These are phyloP conservation scores for Hyaloperonospora arabidopsidis DNA, from an alignment of 352 stramenopile genomes.

Conservation along the genomic window DNA sequence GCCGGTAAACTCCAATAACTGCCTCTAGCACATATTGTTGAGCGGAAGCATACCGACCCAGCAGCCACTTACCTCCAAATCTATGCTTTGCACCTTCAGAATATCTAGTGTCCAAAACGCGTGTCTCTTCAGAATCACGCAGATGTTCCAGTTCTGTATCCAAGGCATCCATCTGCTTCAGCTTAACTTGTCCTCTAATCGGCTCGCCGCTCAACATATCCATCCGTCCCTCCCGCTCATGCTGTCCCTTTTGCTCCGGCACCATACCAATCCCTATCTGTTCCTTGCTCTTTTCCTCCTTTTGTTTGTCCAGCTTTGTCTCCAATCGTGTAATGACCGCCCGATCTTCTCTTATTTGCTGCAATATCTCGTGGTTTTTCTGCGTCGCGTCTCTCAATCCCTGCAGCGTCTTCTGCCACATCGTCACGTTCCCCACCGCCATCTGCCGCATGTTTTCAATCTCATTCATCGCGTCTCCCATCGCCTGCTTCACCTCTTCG, in stretches of 20 bases:
- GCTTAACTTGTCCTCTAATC: constrained; percentile 1
- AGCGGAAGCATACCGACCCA: constrained; percentile 13
- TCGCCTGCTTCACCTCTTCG: constrained; percentile 11
- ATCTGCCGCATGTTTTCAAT: constrained; percentile 4
- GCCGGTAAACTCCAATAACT: constrained; percentile 10
- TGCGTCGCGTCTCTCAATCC: constrained; percentile 13
- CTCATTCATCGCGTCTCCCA: constrained; percentile 9
- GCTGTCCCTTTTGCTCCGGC: constrained; percentile 11
- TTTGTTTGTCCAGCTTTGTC: constrained; percentile 5
- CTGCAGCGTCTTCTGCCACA: constrained; percentile 19
- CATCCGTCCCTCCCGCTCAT: constrained; percentile 4
- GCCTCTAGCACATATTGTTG: constrained; percentile 7
- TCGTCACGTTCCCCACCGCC: constrained; percentile 15
- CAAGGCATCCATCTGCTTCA: not conserved
- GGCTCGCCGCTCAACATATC: constrained; percentile 2
- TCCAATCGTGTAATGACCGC: not conserved
- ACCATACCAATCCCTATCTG: constrained; percentile 8
- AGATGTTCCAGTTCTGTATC: not conserved
- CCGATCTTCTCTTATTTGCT: constrained; percentile 7
- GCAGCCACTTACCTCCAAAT: constrained; percentile 7
- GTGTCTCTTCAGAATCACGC: not conserved
- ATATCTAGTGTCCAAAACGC: not conserved
- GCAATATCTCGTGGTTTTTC: constrained; percentile 13
- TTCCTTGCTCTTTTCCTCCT: constrained; percentile 1
- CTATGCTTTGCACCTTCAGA: not conserved